Evolutionary conservation across 2,329 filamentous ascomycete species (phyloP), one percentile per base, ranked within the genome.

Genomic region (Exophiala dermatitidis): DNA sequence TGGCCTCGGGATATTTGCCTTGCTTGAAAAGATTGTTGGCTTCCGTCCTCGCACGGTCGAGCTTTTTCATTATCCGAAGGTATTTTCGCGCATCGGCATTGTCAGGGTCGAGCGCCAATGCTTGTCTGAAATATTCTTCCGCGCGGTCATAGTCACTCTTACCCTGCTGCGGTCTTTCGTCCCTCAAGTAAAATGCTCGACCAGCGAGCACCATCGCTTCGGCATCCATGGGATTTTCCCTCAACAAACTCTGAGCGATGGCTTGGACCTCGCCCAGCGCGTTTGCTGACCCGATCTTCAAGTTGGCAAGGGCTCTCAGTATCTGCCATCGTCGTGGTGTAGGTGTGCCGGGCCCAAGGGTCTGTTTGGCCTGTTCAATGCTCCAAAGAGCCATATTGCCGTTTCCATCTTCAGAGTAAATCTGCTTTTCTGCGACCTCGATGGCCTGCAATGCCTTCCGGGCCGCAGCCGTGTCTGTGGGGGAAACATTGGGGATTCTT

Each of bases 241-340:
- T 83, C 58, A 98, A 77, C 63, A 98, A 72, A 2, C 81, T 81
- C 82, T 96, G 95, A 64, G 90, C 90, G 50, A 97, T 83, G 67
- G 90, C 94, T 71, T 95, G 89, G 3, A 90, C 91, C 69, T 96
- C 90, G 33, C 90, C 90, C 5, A 95, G 76, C 7, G 89, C 84
- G 71, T 96, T 96, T 54, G 84, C 80, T 57, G 88, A 90, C 55
- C 87, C 89, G 84, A 97, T 94, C 74, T 90, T 91, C 57, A 98
- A 73, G 66, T 94, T 88, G 6, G 91, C 91, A 71, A 95, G 88
- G 54, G 88, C 91, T 34, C 88, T 83, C 83, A 98, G 85, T 57
- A 97, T 75, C 67, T 86, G 87, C 93, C 93, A 98, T 72, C 93
- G 93, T 67, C 91, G 83, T 36, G 93, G 93, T 71, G 85, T 87